Evolutionary conservation across 345 rosid species (phyloP).

Genomic region (Mercurialis annua): DNA sequence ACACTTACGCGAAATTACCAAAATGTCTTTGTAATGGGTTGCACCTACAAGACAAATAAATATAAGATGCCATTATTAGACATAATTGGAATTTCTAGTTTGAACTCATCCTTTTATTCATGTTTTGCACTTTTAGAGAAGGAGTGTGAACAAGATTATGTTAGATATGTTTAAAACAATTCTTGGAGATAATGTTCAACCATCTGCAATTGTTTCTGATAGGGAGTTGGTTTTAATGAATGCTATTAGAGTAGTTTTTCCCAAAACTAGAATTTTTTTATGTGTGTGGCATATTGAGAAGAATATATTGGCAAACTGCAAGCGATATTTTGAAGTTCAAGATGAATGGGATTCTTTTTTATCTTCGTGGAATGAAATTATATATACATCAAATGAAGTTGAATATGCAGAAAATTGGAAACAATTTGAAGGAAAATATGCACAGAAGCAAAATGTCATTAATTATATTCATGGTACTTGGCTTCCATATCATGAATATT

Average conservation of each 20-base stretch:
- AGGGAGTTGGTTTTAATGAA: neutral
- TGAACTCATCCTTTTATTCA: no score
- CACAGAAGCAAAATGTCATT: neutral
- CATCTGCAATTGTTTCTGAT: neutral
- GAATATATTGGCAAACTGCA: neutral
- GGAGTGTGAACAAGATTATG: no score
- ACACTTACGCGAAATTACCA: neutral
- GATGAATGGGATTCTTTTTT: neutral
- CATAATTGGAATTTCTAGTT: neutral
- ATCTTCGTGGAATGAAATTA: neutral
- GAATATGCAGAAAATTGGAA: neutral
- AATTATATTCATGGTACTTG: neutral
- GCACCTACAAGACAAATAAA: neutral
- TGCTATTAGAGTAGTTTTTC: neutral
- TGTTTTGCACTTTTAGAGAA: no score
- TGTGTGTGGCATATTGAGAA: conserved; percentile 7
- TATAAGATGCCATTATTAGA: neutral
- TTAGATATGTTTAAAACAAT: neutral
- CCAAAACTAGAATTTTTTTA: neutral
- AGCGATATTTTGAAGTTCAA: neutral
- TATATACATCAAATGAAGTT: neutral
- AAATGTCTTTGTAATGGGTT: neutral
- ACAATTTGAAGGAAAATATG: neutral
- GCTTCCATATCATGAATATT: neutral
- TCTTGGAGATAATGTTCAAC: neutral